Base-by-base conservation (phyloP, 345 rosid species). In the Citrus inodora region DNA sequence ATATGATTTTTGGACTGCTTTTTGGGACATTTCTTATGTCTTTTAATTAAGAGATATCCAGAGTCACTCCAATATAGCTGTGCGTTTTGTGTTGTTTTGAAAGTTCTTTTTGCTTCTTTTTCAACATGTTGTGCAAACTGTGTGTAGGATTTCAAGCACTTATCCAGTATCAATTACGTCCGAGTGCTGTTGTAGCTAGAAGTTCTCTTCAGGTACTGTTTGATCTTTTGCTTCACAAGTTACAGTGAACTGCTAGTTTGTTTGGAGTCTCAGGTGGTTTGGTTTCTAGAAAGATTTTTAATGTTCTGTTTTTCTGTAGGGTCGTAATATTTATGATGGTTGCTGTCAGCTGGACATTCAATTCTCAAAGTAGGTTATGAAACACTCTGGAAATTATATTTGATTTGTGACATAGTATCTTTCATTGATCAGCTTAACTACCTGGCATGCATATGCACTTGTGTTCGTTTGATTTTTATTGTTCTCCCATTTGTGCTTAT, bases 301-400 rank as follows among this genome's bases (percentile, higher is more conserved):
- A 66, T 28, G n/a, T 71, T 53, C 74, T 46, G 27, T 63, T 76
- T 25, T 70, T 79, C 83, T 80, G 59, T 79, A 93, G 99, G 99
- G 97, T 48, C 97, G 98, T 55, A 96, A 96, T 85, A 96, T 96
- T 68, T 96, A 96, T 79, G 99, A 96, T 77, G 97, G 99, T 32
- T 91, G 99, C 87, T 96, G 98, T 79, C 97, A 96, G 85, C 86
- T 96, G 88, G 99, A 96, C 85, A 94, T 96, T 86, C 99, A 96
- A 78, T 96, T 85, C 83, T 96, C 98, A 56, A 96, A 92, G 99
- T 96, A 90, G n/a, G 92, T 80, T 58, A 72, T 70, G 24, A 28
- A 62, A 78, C 66, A 11, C 60, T 77, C 64, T 73, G 46, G 42
- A 68, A 74, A 40, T 48, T 55, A 64, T 53, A 59, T 60, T 58